These are phyloP conservation scores for Suhomyces coccinellae DNA, from an alignment of 1,139 yeast species.

Conservation along the genomic window DNA sequence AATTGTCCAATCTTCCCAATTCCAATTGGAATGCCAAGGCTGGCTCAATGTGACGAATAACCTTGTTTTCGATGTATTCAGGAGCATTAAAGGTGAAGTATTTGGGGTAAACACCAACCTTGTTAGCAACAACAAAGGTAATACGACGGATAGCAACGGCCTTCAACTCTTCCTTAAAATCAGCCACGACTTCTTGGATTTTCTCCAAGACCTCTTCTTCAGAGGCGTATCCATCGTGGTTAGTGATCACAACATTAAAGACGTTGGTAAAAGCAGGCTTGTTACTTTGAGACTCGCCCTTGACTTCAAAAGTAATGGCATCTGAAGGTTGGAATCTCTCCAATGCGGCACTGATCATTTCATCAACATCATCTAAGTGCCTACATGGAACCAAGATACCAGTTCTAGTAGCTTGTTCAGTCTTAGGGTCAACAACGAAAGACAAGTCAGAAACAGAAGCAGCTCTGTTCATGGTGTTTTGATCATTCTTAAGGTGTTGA, in stretches of 20 bases:
- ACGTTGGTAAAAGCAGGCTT: slow-evolving; percentile 61
- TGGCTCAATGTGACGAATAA: slow-evolving; percentile 96
- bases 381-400: slow-evolving; percentile 85
- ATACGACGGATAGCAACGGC: slow-evolving; percentile 83
- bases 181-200: slow-evolving; percentile 65
- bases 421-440: slow-evolving; percentile 68
- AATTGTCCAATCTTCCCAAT: slow-evolving; percentile 89
- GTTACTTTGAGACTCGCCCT: slow-evolving; percentile 21
- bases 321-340: slow-evolving; percentile 60
- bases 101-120: slow-evolving; percentile 85
- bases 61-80: slow-evolving; percentile 75
- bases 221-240: slow-evolving; percentile 68
- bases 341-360: slow-evolving; percentile 72
- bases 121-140: slow-evolving; percentile 84
- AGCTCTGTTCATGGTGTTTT: slow-evolving; percentile 67
- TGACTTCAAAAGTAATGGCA: slow-evolving; percentile 40
- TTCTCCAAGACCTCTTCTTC: slow-evolving; percentile 69
- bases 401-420: slow-evolving; percentile 61
- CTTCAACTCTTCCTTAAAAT: slow-evolving; percentile 66
- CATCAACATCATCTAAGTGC: slow-evolving; percentile 89
- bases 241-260: slow-evolving; percentile 74
- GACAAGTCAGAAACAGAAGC: slow-evolving; percentile 91
- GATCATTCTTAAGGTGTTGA: slow-evolving; percentile 47
- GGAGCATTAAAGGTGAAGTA: slow-evolving; percentile 96
- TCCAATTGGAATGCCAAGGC: slow-evolving; percentile 97